Conservation (phyloP, 805 yeast species). For the Kuraishia borneana region DNA sequence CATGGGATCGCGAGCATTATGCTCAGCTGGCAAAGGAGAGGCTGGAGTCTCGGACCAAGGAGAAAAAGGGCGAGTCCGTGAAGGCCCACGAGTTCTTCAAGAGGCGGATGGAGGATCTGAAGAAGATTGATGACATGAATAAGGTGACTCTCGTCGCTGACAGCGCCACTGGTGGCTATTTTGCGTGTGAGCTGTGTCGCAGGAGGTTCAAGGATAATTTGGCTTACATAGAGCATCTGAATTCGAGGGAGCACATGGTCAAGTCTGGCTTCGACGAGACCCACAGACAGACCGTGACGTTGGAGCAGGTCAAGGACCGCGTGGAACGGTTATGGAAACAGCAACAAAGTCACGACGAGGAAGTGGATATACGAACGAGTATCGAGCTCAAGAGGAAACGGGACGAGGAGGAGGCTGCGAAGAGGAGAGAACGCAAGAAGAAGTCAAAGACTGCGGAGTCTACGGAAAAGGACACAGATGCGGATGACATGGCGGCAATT, state of each 20-base stretch:
- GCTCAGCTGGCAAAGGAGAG: constrained; percentile 31
- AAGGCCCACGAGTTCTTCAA: constrained; percentile 11
- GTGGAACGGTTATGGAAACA: constrained; percentile 22
- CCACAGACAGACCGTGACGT: constrained; percentile 22
- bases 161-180: constrained; percentile 50
- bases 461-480: constrained; percentile 5
- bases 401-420: constrained; percentile 23
- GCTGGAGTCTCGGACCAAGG: constrained; percentile 9
- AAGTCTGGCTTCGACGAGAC: constrained; percentile 21
- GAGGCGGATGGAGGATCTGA: constrained; percentile 11
- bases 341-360: constrained; percentile 4
- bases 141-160: constrained; percentile 14
- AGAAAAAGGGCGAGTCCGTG: constrained; percentile 5
- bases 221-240: constrained; percentile 75
- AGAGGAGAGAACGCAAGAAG: constrained; percentile 16
- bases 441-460: constrained; percentile 11
- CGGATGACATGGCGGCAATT: constrained; percentile 19
- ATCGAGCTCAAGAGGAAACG: constrained; percentile 25
- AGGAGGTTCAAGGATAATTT: constrained; percentile 75
- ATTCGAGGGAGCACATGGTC: constrained; percentile 54
- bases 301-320: constrained; percentile 34
- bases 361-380: constrained; percentile 26
- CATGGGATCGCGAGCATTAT: constrained; percentile 66
- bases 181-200: constrained; percentile 73
- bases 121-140: constrained; percentile 13